Evolutionary conservation across 2,329 filamentous ascomycete genomes (phyloP), one percentile per base, ranked within the genome.

Genomic region (Hypoxylon sp.): DNA sequence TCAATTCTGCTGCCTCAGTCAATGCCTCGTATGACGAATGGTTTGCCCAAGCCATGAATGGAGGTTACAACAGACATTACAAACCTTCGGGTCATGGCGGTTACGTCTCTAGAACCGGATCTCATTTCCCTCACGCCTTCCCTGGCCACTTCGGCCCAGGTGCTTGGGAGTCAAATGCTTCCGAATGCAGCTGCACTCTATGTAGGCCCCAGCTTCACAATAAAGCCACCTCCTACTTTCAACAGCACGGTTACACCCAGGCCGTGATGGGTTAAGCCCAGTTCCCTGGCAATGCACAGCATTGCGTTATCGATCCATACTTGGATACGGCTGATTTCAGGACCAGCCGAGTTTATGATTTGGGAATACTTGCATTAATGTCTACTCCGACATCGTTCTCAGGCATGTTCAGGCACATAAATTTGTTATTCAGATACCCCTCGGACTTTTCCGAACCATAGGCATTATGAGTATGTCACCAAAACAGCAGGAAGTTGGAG

Each of bases 1-100:
- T 81, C 51, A 82, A 84, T 75, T 87, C 86, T 43, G 84, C 86
- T 3, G 81, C 85, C 0, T 84, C 85, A 0, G 81, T 81, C 68
- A 87, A 87, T 59, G 79, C 82, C 21, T 84, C 81, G 34, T 88
- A 88, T 75, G 84, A 85, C 25, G 86, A 88, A 45, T 88, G 84
- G 84, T 87, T 88, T 56, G 79, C 79, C 68, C 74, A 80, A 6
- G 78, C 78, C 2, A 70, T 73, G 5, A 75, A 74, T 16, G 74
- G 73, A 21, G 74, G 71, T 21, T 76, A 75, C 32, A 66, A 80
- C 65, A 72, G 77, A 16, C 81, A 81, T 16, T 85, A 83, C 60
- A 81, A 83, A 51, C 80, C 82, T 43, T 39, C 78, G 11, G 74
- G 75, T 6, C 81, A 82, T 61, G 75, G 73, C 59, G 71, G 61